Evolutionary conservation across 768 basidiomycete genomes (phyloP), one percentile per base, ranked within the genome.

Genomic region (Strobilomyces confusus): DNA sequence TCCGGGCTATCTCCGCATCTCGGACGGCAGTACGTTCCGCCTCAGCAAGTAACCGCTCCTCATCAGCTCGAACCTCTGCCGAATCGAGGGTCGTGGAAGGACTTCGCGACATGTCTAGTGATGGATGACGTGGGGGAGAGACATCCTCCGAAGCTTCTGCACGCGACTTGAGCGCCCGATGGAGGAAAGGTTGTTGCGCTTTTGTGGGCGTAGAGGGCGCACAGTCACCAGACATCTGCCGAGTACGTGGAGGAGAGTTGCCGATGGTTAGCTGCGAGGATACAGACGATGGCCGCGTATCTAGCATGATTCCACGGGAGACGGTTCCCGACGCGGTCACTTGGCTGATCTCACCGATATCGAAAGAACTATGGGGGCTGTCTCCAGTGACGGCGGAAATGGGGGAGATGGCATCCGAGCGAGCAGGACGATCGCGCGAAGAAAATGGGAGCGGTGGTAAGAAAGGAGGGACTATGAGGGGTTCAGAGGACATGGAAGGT

Each of bases 101-200:
- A 38, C 56, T 56, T 11, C 15, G 20, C 32, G 34, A 26, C 15
- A 43, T 40, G 15, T 25, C 50, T 2, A 52, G 22, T 8, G 64
- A 62, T 5, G 44, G n/a, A 12, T 13, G 43, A 34, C 38, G 49
- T 7, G 40, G 23, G 15, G 36, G 49, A 12, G 53, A 14, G 9
- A 36, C n/a, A 1, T 25, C 49, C 14, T 58, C 56, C 9, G 62
- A 62, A 4, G 53, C 62, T 4, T 14, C 58, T 47, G 60, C 57
- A 2, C 67, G 66, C 13, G 57, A 60, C 20, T 60, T 56, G 25
- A 67, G 56, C 32, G 53, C 51, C 20, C 64, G 60, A 26, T 58
- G 55, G 34, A 67, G 6, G 42, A 67, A 26, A 1, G 26, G 38
- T 14, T 43, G 37, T 6, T 38, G 51, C 6, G 29, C 6, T 23